phyloP scores from a whole-genome alignment of 306 rosid genomes.

The Ochetophila trinervis region DNA sequence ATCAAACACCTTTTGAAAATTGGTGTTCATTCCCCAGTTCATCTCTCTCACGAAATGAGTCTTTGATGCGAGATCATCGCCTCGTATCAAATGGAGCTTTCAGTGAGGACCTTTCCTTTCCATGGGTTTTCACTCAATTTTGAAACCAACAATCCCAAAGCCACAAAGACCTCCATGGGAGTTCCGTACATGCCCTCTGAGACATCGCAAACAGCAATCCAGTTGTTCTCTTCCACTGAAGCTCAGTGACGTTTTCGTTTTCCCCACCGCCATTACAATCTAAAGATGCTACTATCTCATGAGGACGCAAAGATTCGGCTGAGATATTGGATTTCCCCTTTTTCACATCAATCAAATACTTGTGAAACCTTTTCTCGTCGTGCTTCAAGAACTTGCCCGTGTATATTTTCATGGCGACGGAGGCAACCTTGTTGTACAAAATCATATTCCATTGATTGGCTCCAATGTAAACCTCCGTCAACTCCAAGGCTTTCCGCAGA shows the following conservation, averaged over 20 bases:
- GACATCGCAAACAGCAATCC: slow-evolving; percentile 57
- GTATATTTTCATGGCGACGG: slow-evolving; percentile 60
- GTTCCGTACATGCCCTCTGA: slow-evolving; percentile 46
- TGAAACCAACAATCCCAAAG: slow-evolving; percentile 60
- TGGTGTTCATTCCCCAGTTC: slow-evolving; percentile 45
- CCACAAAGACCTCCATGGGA: slow-evolving; percentile 62
- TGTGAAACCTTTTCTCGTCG: slow-evolving; percentile 42
- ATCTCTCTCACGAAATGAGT: slow-evolving; percentile 29
- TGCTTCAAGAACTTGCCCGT: slow-evolving; percentile 48
- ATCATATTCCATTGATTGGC: slow-evolving; percentile 49
- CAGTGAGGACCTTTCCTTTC: slow-evolving; percentile 58
- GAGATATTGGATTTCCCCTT: slow-evolving; percentile 44
- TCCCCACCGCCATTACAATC: slow-evolving; percentile 17
- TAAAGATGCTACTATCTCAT: slow-evolving; percentile 48
- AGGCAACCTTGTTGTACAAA: slow-evolving; percentile 59
- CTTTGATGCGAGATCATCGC: slow-evolving; percentile 40
- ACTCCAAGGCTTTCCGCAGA: slow-evolving; percentile 49
- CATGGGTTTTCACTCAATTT: slow-evolving; percentile 61
- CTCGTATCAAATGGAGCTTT: slow-evolving; percentile 55
- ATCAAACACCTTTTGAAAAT: slow-evolving; percentile 70
- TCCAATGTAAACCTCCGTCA: slow-evolving; percentile 70
- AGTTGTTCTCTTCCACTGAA: slow-evolving; percentile 70
- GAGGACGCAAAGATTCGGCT: slow-evolving; percentile 63
- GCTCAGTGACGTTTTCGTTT: slow-evolving; percentile 49
- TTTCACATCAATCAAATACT: slow-evolving; percentile 44